Evolutionary conservation across 1,284 basidiomycete species (phyloP).

Genomic region (Moniliella sp.): DNA sequence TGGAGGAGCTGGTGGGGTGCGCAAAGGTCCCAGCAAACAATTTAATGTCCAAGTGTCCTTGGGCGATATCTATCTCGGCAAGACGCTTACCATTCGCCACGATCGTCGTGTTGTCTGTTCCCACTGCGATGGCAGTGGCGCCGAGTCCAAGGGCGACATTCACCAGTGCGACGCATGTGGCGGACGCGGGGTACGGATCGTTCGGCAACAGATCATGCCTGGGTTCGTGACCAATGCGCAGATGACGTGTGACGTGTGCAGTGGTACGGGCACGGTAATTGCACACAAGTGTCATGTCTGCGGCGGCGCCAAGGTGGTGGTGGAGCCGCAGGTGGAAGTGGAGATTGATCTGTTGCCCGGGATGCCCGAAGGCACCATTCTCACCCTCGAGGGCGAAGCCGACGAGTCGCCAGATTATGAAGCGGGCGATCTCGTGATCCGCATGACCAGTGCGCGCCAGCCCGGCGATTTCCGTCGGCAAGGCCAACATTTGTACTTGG

Average conservation of each 20-base stretch:
- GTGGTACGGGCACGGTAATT: slow-evolving; percentile 21
- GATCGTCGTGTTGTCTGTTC: slow-evolving; percentile 24
- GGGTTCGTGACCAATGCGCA: slow-evolving; percentile 27
- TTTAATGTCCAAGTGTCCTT: slow-evolving; percentile 23
- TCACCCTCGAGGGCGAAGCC: slow-evolving; percentile 20
- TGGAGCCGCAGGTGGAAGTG: slow-evolving; percentile 16
- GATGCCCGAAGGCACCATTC: slow-evolving; percentile 17
- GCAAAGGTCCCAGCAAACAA: slow-evolving; percentile 21
- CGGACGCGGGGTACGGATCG: slow-evolving; percentile 20
- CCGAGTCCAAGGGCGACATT: slow-evolving; percentile 21
- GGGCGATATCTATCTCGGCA: slow-evolving; percentile 23
- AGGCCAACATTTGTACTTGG: slow-evolving; percentile 21
- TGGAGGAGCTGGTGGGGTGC: slow-evolving; percentile 7
- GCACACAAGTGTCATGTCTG: slow-evolving; percentile 17
- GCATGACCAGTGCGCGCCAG: slow-evolving; percentile 8
- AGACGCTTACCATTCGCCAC: slow-evolving; percentile 15
- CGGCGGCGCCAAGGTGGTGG: slow-evolving; percentile 17
- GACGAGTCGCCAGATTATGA: slow-evolving; percentile 24
- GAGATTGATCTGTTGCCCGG: slow-evolving; percentile 25
- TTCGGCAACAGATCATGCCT: slow-evolving; percentile 32
- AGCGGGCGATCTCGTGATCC: slow-evolving; percentile 26
- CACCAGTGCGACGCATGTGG: slow-evolving; percentile 21
- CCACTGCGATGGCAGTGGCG: slow-evolving; percentile 26
- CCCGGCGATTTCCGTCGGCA: slow-evolving; percentile 19
- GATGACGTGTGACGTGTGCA: slow-evolving; percentile 18